Conservation (phyloP, 2,329 filamentous ascomycete species). For the Aureobasidium sp. region DNA sequence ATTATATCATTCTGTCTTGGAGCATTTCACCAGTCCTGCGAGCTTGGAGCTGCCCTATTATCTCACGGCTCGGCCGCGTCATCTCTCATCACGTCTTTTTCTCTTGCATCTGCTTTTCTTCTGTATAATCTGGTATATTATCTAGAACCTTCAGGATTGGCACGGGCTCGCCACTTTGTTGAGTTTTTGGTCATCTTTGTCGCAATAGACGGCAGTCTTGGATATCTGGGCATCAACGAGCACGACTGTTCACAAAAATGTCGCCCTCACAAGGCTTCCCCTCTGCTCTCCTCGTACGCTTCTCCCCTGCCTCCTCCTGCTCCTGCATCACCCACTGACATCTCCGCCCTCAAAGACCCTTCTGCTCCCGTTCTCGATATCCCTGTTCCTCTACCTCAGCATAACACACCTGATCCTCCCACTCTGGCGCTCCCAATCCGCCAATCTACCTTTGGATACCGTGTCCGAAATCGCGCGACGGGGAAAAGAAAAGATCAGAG, state of each 20-base stretch:
- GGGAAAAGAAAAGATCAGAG: background rate
- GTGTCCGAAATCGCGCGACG: background rate
- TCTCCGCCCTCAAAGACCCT: background rate
- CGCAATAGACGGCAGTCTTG: too few species aligned
- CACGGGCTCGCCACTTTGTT: too few species aligned
- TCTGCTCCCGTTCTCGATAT: conserved; percentile 6
- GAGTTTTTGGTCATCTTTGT: too few species aligned
- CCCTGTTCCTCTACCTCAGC: conserved; percentile 14
- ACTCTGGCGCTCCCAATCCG: conserved; percentile 8
- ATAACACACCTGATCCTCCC: background rate
- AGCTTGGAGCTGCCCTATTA: too few species aligned
- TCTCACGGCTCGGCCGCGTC: too few species aligned
- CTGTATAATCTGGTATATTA: too few species aligned
- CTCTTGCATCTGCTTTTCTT: too few species aligned
- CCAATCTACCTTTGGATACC: background rate
- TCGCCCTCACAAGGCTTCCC: background rate
- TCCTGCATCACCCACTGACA: background rate
- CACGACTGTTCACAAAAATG: too few species aligned
- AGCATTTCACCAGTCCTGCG: too few species aligned
- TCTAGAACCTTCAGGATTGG: too few species aligned
- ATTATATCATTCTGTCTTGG: conserved; percentile 5
- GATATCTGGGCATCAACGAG: background rate
- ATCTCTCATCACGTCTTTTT: too few species aligned
- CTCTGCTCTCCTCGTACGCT: background rate
- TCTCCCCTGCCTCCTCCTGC: background rate